Base-by-base conservation (phyloP, 2,329 filamentous ascomycete genomes). In the Pseudogymnoascus destructans region DNA sequence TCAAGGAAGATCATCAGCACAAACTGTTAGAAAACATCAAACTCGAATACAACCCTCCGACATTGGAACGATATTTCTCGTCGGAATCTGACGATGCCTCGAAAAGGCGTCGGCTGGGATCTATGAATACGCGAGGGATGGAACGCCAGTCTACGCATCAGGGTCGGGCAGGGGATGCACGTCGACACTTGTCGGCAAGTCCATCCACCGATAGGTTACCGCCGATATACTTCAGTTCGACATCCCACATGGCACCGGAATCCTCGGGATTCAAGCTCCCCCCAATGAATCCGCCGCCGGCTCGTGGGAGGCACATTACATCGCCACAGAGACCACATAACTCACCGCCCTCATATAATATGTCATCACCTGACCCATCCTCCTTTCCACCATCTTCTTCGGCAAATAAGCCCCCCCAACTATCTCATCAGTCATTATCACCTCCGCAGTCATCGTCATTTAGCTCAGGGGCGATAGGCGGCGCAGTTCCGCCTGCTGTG, bases 211-310 rank as follows among this genome's bases (percentile, higher is more conserved):
- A 67, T 30, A 63, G 66, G 1, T 54, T 63, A 11, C 61, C 60
- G n/a, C 54, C 63, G 17, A 62, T 66, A 36, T 61, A 63, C 36
- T 61, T 62, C 8, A 62, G 66, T 60, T 61, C 61, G 30, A 32
- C 61, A 10, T 56, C 56, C 5, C 58, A 57, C 5, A 35, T 57
- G 9, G 52, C 55, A 38, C 27, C 58, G 35, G 63, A 64, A 8
- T 55, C 55, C 9, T 46, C 61, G 13, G 61, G 54, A 23, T 61
- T 49, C 23, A 63, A 61, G 56, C 38, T 60, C 2, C 64, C 64
- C 8, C 62, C 59, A 21, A 68, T 70, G 67, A 66, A 68, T 55
- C 67, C 65, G 42, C 67, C 66, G 9, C 61, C 64, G n/a, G 62
- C 64, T 17, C 63, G 62, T 23, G 64, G 59, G 55, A 64, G 65